These are phyloP conservation scores for Rhodotorula sp. DNA, from an alignment of 1,284 basidiomycete genomes.

Conservation along the genomic window DNA sequence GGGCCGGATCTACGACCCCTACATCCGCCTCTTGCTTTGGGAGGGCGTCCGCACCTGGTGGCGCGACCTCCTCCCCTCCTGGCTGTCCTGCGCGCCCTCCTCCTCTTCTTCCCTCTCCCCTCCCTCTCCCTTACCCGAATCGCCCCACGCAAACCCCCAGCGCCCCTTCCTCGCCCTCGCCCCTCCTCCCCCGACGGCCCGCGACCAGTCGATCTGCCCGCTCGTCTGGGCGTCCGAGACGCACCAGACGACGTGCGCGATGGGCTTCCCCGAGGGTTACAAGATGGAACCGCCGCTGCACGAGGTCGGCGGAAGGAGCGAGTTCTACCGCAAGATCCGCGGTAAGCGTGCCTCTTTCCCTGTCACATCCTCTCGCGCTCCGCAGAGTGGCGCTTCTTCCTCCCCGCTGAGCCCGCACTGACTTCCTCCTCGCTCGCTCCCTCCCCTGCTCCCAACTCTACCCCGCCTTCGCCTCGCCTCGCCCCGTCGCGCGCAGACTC, in stretches of 20 bases:
- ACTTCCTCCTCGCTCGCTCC: background rate
- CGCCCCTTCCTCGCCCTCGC: background rate
- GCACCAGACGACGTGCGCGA: constrained; percentile 40
- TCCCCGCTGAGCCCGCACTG: no score
- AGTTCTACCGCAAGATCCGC: constrained; percentile 41
- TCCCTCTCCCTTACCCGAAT: no score
- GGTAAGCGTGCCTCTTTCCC: constrained; percentile 24
- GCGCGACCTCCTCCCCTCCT: constrained; percentile 42
- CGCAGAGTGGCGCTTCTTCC: no score
- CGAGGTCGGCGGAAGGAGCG: constrained; percentile 45
- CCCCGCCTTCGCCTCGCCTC: no score
- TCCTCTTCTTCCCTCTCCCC: constrained; percentile 2
- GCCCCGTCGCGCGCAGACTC: constrained; percentile 27
- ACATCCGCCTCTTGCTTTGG: constrained; percentile 50
- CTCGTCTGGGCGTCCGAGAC: constrained; percentile 46
- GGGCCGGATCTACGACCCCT: constrained; percentile 47
- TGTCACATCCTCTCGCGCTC: background rate
- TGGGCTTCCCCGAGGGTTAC: constrained; percentile 42
- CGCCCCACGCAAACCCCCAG: background rate
- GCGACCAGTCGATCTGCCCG: constrained; percentile 41
- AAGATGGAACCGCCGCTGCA: constrained; percentile 27
- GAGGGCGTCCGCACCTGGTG: constrained; percentile 49
- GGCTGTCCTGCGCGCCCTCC: constrained; percentile 45
- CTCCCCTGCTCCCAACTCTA: no score
- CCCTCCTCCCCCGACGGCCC: background rate